Base-by-base conservation (phyloP, 169 alveolate genomes). In the Eimeria falciformis region DNA sequence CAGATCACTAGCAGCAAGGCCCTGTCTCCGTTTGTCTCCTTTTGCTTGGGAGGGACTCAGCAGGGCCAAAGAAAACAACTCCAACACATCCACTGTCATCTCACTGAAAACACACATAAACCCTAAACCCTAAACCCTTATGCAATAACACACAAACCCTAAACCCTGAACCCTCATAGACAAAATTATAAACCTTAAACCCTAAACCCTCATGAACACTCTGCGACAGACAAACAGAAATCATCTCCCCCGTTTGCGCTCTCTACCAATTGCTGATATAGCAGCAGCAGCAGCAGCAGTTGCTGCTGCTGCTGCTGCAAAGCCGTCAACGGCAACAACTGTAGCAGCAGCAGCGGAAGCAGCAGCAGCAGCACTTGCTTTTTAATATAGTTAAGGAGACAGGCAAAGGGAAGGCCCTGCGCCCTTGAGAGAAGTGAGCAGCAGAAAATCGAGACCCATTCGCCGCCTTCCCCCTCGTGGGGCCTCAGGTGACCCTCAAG, bases 51-150 rank as follows among this genome's bases (percentile, higher is more conserved):
- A 62, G 29, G 75, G 75, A 25, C 29, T 62, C 21, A 62, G 75
- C 75, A 62, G 75, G 37, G 75, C 75, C 29, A 62, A 25, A 62
- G 33, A 62, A 12, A 62, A 23, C 75, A 62, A n/a, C 75, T 62
- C 75, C 21, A 62, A n/a, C 75, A 62, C 75, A n/a, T 62, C 75
- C 25, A n/a, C 75, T 12, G 75, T 62, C 75, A 62, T 9, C 29
- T 12, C 29, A 9, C 75, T 62, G 75, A 11, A 23, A 11, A 12
- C 21, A 62, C 75, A 50, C 62, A 50, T 17, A 50, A 50, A 50
- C 62, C 62, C 62, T 50, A 50, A 50, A n/a, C n/a, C n/a, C n/a
- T n/a, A n/a, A n/a, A 50, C 62, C 62, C 62, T 50, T 11, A 50
- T 11, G n/a, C 62, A 9, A 11, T 11, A 50, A 50, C 62, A 50